These are phyloP conservation scores for Penicillium ochrochloron DNA, from an alignment of 495 filamentous ascomycete species.

Conservation along the genomic window DNA sequence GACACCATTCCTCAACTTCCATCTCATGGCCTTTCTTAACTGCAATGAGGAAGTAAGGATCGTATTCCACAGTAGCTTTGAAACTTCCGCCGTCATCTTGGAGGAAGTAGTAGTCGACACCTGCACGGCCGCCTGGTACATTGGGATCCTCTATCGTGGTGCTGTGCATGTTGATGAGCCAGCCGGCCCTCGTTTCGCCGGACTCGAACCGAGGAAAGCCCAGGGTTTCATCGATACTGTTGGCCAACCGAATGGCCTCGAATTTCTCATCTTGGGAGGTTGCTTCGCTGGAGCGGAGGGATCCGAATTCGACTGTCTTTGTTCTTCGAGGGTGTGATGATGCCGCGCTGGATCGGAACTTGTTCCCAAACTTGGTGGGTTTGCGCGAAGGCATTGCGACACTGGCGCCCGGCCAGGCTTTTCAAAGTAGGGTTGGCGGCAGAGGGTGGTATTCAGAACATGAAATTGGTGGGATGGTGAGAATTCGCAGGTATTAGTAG, in stretches of 20 bases:
- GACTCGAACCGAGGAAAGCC: constrained; percentile 92
- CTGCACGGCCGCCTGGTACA: constrained; percentile 79
- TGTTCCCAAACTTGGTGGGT: constrained; percentile 59
- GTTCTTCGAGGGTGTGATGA: constrained; percentile 60
- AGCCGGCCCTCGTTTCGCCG: constrained; percentile 83
- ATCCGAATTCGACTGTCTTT: constrained; percentile 77
- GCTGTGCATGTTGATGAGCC: constrained; percentile 93
- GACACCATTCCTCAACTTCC: constrained; percentile 96
- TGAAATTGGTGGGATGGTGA: constrained; percentile 24
- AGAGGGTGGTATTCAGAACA: constrained; percentile 30
- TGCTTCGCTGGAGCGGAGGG: constrained; percentile 75
- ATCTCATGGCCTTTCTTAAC: constrained; percentile 85
- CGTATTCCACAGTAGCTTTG: constrained; percentile 94
- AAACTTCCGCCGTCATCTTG: constrained; percentile 92
- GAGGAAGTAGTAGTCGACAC: constrained; percentile 96
- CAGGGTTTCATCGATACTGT: constrained; percentile 91
- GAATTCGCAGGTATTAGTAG: constrained; percentile 6
- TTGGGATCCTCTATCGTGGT: constrained; percentile 87
- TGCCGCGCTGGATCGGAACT: constrained; percentile 53
- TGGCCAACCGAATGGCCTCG: constrained; percentile 80
- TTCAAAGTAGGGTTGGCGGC: constrained; percentile 21
- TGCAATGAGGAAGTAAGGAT: constrained; percentile 94
- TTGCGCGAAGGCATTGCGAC: constrained; percentile 62
- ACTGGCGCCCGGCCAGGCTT: constrained; percentile 36
- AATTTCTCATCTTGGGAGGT: constrained; percentile 86